These are phyloP conservation scores for Candida ponderosae DNA, from an alignment of 805 yeast genomes.

Conservation along the genomic window DNA sequence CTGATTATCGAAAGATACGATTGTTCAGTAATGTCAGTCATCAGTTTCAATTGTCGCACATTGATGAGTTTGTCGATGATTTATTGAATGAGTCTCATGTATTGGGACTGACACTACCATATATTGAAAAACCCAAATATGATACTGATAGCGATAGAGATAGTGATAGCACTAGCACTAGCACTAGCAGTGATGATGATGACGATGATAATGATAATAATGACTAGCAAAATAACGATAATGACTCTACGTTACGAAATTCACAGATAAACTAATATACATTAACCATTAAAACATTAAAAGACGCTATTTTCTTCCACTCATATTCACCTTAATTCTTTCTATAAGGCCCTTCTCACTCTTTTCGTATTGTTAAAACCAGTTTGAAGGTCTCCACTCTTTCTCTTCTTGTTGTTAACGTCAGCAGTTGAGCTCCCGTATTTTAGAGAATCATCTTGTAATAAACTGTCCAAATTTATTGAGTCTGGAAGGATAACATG, in stretches of 20 bases:
- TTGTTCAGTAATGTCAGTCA: constrained; percentile 26
- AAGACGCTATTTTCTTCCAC: too few relatives aligned
- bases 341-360: constrained; percentile 26
- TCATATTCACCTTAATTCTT: too few relatives aligned
- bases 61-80: constrained; percentile 72
- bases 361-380: constrained; percentile 20
- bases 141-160: constrained; percentile 26
- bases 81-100: constrained; percentile 50
- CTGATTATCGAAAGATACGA: constrained; percentile 67
- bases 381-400: constrained; percentile 11
- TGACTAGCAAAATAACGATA: constrained; percentile 14
- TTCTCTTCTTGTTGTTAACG: background rate
- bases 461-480: constrained; percentile 58
- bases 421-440: background rate
- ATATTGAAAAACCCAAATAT: constrained; percentile 13
- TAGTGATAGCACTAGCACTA: too few relatives aligned
- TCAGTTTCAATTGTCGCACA: constrained; percentile 35
- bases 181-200: too few relatives aligned
- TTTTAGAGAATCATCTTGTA: constrained; percentile 33
- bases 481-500: constrained; percentile 82
- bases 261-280: too few relatives aligned
- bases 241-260: constrained; percentile 4
- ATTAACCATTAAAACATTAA: too few relatives aligned
- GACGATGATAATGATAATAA: constrained; percentile 15
- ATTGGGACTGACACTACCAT: constrained; percentile 73